These are phyloP conservation scores for Ceratocystis lukuohia DNA, from an alignment of 2,329 filamentous ascomycete species.

Conservation along the genomic window DNA sequence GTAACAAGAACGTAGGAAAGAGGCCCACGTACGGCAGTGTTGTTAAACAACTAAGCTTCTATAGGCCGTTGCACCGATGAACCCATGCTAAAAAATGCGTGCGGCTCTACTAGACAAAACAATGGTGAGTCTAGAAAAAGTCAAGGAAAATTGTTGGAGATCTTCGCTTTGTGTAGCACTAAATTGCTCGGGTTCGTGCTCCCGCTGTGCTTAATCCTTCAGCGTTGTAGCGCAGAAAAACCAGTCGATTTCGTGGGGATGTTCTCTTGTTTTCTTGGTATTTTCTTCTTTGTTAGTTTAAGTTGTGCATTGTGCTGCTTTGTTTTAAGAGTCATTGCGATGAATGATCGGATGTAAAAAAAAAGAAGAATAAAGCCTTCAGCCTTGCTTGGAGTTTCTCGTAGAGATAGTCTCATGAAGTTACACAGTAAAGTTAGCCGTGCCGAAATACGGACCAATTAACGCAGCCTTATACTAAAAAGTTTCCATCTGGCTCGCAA, in stretches of 20 bases:
- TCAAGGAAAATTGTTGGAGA: not conserved
- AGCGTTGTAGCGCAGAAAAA: not conserved
- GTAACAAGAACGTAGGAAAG: not conserved
- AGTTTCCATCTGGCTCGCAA: not conserved
- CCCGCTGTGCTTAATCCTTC: slow-evolving; percentile 2
- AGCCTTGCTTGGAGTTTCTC: not conserved
- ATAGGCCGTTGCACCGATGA: not conserved
- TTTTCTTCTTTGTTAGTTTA: not conserved
- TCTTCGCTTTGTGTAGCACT: not conserved
- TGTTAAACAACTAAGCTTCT: not conserved
- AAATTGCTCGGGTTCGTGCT: slow-evolving; percentile 7
- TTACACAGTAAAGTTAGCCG: not conserved
- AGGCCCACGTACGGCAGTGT: not conserved
- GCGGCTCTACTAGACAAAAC: not conserved
- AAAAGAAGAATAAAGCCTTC: no score
- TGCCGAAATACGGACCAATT: not conserved
- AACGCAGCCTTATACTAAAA: slow-evolving; percentile 6
- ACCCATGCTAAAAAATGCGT: not conserved
- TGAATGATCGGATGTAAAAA: no score
- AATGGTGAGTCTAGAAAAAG: not conserved
- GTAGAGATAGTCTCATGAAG: not conserved
- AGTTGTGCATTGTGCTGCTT: no score
- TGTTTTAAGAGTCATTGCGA: no score
- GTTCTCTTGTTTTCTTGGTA: not conserved
- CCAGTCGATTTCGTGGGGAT: not conserved